A percentile compares a stretch with the other conserved stretches of the same genome.
Evolutionary conservation across 768 basidiomycete species (phyloP).

Genomic region (Phylloporus scabripes): DNA sequence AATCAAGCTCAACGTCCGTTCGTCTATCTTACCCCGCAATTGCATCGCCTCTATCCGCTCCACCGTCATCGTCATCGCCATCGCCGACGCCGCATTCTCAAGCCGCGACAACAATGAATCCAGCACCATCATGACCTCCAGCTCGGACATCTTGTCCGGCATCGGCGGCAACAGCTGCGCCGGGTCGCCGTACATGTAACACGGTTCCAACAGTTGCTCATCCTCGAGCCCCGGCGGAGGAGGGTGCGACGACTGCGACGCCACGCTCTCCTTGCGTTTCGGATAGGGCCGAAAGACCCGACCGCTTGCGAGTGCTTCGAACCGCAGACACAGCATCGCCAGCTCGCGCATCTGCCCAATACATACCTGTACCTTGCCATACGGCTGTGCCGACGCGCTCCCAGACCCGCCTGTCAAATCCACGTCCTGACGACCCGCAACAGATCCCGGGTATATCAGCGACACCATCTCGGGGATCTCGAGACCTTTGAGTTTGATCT

Average conservation of each 20-base stretch:
- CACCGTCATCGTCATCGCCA: slow-evolving; percentile 9
- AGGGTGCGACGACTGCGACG: slow-evolving; percentile 2
- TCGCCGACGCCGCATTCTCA: slow-evolving; percentile 57
- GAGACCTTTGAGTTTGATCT: slow-evolving; percentile 89
- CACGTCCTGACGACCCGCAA: slow-evolving; percentile 66
- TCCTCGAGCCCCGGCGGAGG: slow-evolving; percentile 13
- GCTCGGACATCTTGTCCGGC: slow-evolving; percentile 62
- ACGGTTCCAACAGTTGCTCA: slow-evolving; percentile 24
- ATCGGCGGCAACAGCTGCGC: slow-evolving; percentile 63
- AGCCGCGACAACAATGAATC: slow-evolving; percentile 72
- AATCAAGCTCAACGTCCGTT: slow-evolving; percentile 43
- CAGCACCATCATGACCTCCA: slow-evolving; percentile 67
- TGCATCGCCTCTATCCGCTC: slow-evolving; percentile 31
- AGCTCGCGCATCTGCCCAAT: slow-evolving; percentile 73
- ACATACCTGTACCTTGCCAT: slow-evolving; percentile 53
- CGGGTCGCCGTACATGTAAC: slow-evolving; percentile 54
- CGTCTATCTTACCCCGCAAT: slow-evolving; percentile 38
- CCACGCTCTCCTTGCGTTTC: slow-evolving; percentile 30
- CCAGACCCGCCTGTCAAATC: slow-evolving; percentile 30
- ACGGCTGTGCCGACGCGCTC: slow-evolving; percentile 5
- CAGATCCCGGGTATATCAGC: slow-evolving; percentile 70
- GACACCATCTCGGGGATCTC: slow-evolving; percentile 87
- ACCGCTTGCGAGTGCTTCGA: slow-evolving; percentile 68
- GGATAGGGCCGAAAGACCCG: slow-evolving; percentile 51
- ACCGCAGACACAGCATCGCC: slow-evolving; percentile 65